Evolutionary conservation across 805 yeast species (phyloP).

Genomic region (Nematodospora valgi): DNA sequence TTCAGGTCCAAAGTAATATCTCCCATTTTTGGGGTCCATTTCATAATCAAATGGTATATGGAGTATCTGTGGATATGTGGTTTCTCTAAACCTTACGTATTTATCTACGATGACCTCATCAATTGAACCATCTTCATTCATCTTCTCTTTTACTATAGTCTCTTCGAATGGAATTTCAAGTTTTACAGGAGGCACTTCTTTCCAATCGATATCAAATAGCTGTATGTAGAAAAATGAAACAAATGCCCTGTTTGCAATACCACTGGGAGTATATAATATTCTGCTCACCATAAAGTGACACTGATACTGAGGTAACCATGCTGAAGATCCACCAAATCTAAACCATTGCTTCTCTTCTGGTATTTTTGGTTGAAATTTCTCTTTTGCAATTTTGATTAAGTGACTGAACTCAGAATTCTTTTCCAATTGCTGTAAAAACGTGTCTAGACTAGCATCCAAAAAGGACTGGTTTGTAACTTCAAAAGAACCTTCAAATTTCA

Average conservation of each 20-base stretch:
- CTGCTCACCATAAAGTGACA: constrained; percentile 30
- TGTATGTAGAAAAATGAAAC: constrained; percentile 23
- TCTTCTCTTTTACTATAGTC: constrained; percentile 9
- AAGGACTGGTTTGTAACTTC: constrained; percentile 13
- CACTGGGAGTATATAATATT: constrained; percentile 22
- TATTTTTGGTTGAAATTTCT: constrained; percentile 17
- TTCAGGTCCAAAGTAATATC: constrained; percentile 23
- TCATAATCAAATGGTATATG: constrained; percentile 15
- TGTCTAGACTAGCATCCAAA: constrained; percentile 16
- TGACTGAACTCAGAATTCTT: constrained; percentile 9
- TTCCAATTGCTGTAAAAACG: constrained; percentile 10
- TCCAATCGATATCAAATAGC: constrained; percentile 21
- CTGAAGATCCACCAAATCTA: constrained; percentile 30
- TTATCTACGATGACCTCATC: constrained; percentile 9
- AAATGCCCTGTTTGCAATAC: constrained; percentile 22
- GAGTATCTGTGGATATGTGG: constrained; percentile 13
- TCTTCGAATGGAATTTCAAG: constrained; percentile 25
- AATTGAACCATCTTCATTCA: constrained; percentile 16
- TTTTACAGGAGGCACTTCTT: constrained; percentile 16
- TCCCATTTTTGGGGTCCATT: constrained; percentile 10
- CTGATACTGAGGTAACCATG: constrained; percentile 29
- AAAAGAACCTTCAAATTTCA: constrained; percentile 12
- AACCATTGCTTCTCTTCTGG: constrained; percentile 26
- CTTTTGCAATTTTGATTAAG: constrained; percentile 14
- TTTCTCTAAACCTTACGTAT: constrained; percentile 13